These are phyloP conservation scores for Sesbania bispinosa DNA, from an alignment of 306 rosid species.

Conservation along the genomic window DNA sequence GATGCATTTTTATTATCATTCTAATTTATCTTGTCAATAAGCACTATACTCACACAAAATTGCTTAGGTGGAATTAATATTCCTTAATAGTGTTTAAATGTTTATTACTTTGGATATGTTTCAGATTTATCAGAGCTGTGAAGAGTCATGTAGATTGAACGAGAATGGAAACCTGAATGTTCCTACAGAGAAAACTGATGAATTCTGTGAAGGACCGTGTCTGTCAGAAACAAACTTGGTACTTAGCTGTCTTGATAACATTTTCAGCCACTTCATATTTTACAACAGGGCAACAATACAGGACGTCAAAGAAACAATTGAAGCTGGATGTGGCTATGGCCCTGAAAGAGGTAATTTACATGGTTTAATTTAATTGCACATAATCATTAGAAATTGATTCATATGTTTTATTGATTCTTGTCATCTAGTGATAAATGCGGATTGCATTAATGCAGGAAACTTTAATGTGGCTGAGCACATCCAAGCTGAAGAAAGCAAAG, in stretches of 20 bases:
- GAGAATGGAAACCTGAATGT: conserved; percentile 60
- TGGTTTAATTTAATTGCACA: neutral
- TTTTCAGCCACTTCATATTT: conserved; percentile 58
- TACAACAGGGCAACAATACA: conserved; percentile 69
- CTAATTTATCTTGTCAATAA: no score
- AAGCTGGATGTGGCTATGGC: conserved; percentile 76
- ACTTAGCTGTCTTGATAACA: conserved; percentile 55
- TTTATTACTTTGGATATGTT: neutral
- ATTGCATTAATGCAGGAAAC: conserved; percentile 68
- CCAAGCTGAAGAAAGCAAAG: conserved; percentile 35
- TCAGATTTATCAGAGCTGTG: conserved; percentile 77
- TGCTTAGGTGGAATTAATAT: no score
- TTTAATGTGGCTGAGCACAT: conserved; percentile 69
- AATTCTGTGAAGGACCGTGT: conserved; percentile 73
- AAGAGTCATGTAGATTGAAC: conserved; percentile 58
- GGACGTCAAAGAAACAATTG: conserved; percentile 58
- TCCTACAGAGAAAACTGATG: conserved; percentile 43
- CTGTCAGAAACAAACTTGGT: conserved; percentile 70
- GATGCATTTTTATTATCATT: no score
- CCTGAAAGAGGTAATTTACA: conserved; percentile 56
- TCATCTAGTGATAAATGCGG: neutral
- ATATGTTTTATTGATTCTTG: neutral
- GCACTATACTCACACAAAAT: no score
- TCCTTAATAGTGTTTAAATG: no score
- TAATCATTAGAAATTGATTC: neutral